Evolutionary conservation across 1,139 yeast species (phyloP).

Genomic region (Kodamaea derodonti): DNA sequence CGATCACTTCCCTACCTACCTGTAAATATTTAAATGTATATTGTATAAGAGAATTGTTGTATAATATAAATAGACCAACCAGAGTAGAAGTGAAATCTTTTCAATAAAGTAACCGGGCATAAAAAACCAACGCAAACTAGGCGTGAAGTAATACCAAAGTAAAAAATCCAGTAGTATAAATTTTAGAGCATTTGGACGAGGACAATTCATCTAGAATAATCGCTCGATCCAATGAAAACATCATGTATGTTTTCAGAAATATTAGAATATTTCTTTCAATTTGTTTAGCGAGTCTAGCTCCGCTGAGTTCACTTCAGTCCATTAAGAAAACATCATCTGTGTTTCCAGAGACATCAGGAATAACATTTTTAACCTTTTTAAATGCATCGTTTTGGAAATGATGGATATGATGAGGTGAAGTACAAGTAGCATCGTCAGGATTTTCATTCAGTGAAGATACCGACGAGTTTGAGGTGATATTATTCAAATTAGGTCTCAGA

Average conservation of each 20-base stretch:
- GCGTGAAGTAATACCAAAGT: no score
- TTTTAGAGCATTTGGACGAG: no score
- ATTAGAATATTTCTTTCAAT: no score
- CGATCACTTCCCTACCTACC: no score
- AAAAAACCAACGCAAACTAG: no score
- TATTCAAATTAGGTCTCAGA: conserved; percentile 30
- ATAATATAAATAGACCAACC: background rate
- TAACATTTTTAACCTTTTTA: conserved; percentile 6
- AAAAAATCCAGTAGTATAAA: no score
- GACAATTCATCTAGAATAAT: no score
- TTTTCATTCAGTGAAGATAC: conserved; percentile 8
- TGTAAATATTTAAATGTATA: background rate
- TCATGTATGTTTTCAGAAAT: no score
- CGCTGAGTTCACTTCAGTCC: no score
- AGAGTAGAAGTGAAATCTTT: background rate
- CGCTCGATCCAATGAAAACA: no score
- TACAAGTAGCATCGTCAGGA: conserved; percentile 5
- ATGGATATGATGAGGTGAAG: conserved; percentile 7
- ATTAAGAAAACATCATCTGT: conserved; percentile 10
- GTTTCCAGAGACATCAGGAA: conserved; percentile 1
- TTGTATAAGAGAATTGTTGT: background rate
- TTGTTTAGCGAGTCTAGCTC: no score
- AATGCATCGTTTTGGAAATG: conserved; percentile 12
- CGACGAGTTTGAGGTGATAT: conserved; percentile 7
- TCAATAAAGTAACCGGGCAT: background rate